A percentile compares a stretch with the other conserved stretches of the same genome.
These are phyloP conservation scores for Colletotrichum lentis DNA, from an alignment of 2,329 filamentous ascomycete species.

Conservation along the genomic window DNA sequence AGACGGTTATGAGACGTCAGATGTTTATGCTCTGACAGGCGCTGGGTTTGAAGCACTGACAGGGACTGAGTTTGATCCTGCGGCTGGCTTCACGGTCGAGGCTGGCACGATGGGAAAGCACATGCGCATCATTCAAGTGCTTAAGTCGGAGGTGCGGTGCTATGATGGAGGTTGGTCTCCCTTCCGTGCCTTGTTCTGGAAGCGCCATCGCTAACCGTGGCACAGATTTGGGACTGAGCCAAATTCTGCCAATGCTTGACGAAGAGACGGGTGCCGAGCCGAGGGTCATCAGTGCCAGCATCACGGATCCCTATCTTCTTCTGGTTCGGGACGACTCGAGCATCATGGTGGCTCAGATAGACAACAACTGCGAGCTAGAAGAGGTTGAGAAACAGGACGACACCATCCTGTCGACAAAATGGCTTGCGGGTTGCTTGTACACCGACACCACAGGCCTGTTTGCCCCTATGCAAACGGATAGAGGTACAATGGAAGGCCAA, in stretches of 20 bases:
- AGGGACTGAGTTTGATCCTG: slow-evolving; percentile 90
- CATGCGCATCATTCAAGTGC: slow-evolving; percentile 84
- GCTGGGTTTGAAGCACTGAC: slow-evolving; percentile 77
- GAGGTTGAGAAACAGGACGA: slow-evolving; percentile 74
- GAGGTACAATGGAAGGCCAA: slow-evolving; percentile 51
- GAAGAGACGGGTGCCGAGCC: slow-evolving; percentile 87
- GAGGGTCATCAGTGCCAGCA: slow-evolving; percentile 79
- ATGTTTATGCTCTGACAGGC: slow-evolving; percentile 78
- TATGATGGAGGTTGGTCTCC: slow-evolving; percentile 81
- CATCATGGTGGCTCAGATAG: slow-evolving; percentile 79
- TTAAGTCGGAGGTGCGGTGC: slow-evolving; percentile 85
- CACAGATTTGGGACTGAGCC: slow-evolving; percentile 81
- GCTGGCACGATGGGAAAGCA: slow-evolving; percentile 83
- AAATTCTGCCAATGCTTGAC: slow-evolving; percentile 92
- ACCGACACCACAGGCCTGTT: slow-evolving; percentile 69
- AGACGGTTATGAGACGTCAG: slow-evolving; percentile 77
- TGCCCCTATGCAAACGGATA: slow-evolving; percentile 51
- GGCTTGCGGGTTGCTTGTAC: slow-evolving; percentile 86
- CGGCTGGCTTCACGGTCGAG: slow-evolving; percentile 85
- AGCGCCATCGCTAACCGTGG: slow-evolving; percentile 12
- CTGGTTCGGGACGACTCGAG: slow-evolving; percentile 86
- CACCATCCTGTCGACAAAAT: slow-evolving; percentile 68
- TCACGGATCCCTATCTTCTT: slow-evolving; percentile 85
- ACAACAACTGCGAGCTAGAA: slow-evolving; percentile 83
- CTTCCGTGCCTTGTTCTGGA: slow-evolving; percentile 12